Evolutionary conservation across 2,329 filamentous ascomycete species (phyloP), one percentile per base, ranked within the genome.

Genomic region (Samsoniella hepiali): DNA sequence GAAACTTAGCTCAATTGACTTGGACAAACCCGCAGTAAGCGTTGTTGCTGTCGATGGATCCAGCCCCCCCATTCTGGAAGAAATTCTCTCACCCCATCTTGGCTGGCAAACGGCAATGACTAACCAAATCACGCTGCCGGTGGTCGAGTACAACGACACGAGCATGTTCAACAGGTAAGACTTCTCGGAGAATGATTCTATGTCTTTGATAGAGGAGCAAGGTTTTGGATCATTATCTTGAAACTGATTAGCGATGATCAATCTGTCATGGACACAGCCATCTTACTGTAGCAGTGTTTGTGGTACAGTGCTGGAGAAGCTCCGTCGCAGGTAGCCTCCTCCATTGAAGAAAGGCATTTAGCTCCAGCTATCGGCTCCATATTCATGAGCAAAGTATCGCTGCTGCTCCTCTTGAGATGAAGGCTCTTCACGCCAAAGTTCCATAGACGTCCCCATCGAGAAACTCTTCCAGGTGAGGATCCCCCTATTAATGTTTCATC

Each of bases 1-100:
- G 69, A 93, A 94, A 0, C 88, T 87, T 67, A 93, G 72, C 74
- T 94, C 91, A 55, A 93, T 91, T 0, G 88, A 84, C 74, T 93
- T 94, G 8, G 91, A 89, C 42, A 91, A 77, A 2, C 91, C 74
- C 0, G 89, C 84, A n/a, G 85, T 87, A 1, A 93, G 70, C 1
- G 91, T 75, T 1, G 85, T 87, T 0, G 91, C 90, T 1, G 85
- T 88, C 0, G 86, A 82, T 0, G 88, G 86, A 0, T 78, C 77
- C 17, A 93, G 69, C 13, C 81, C 76, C 13, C 81, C 76, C 5
- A 79, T 81, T 13, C 80, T 80, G 1, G 78, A 78, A 0, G 80
- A 81, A 51, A 93, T 87, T 2, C 68, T 72, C 9, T 76, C 77
- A 9, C 87, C 87, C 74, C 86, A 93, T 65, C 83, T 77, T 0